These are phyloP conservation scores for Pyrrhoderma noxium DNA, from an alignment of 1,284 basidiomycete species.

Conservation along the genomic window DNA sequence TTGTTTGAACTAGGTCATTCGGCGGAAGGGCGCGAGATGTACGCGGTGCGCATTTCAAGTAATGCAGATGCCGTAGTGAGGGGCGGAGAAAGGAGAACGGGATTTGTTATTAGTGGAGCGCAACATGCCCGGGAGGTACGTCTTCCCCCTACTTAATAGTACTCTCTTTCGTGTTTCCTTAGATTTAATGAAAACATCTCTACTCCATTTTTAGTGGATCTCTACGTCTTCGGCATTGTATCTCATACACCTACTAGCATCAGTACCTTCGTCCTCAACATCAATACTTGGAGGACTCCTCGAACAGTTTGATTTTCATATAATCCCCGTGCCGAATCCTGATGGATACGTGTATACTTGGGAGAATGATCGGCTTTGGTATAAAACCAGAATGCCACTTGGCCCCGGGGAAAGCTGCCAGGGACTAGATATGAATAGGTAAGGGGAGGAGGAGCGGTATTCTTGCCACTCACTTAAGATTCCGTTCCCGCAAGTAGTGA, in stretches of 20 bases:
- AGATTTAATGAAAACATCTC: not conserved
- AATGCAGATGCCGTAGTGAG: not conserved
- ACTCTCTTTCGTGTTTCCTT: slow-evolving; percentile 6
- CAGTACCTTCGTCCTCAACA: slow-evolving; percentile 41
- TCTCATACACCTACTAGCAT: slow-evolving; percentile 57
- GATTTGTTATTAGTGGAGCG: slow-evolving; percentile 67
- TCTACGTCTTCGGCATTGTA: slow-evolving; percentile 70
- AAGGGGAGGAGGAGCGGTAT: too few relatives aligned
- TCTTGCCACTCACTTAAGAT: too few relatives aligned
- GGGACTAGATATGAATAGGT: slow-evolving; percentile 75
- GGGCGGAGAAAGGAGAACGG: slow-evolving; percentile 23
- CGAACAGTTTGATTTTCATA: slow-evolving; percentile 59
- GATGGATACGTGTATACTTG: slow-evolving; percentile 76
- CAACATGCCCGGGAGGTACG: slow-evolving; percentile 76
- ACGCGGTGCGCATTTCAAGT: slow-evolving; percentile 39
- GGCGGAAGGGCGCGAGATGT: slow-evolving; percentile 48
- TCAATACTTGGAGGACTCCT: slow-evolving; percentile 46
- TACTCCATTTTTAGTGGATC: slow-evolving; percentile 55
- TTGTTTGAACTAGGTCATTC: slow-evolving; percentile 44
- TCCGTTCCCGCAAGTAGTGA: slow-evolving; percentile 25
- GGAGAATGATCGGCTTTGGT: slow-evolving; percentile 70
- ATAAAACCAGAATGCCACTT: slow-evolving; percentile 69
- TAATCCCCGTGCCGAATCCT: slow-evolving; percentile 76
- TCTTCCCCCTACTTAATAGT: slow-evolving; percentile 15
- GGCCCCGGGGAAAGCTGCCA: slow-evolving; percentile 44